Base-by-base conservation (phyloP, 331 rosid genomes). In the Pyrus hybrid region DNA sequence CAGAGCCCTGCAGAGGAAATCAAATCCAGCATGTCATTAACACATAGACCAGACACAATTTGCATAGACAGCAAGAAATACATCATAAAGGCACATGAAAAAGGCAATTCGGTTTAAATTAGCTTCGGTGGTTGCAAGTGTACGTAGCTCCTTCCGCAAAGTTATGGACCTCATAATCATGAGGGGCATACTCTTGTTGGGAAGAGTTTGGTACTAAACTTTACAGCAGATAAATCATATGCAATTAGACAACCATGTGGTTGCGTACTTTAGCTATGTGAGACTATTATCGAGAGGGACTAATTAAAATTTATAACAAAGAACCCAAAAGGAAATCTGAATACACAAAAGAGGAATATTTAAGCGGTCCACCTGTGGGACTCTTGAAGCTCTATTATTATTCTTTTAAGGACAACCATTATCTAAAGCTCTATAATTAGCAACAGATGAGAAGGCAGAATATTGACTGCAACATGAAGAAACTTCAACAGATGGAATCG, bases 1-100 rank as follows among this genome's bases (percentile, higher is more conserved):
- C 86, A 5, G 81, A 72, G 17, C 88, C 90, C 87, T 87, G 87
- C 71, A 80, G 6, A 28, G 61, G 49, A 49, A 18, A 71, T 13
- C 12, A 66, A 21, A 47, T 13, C 30, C 60, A 21, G 23, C 45
- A 22, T 32, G 37, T 5, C 16, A 10, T 1, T 17, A 17, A 5
- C 37, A 62, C 1, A 14, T 62, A 26, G 30, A 57, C 67, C 67
- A 57, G 25, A 33, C 7, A 54, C 25, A 16, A 35, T 63, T 33
- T 71, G 66, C 53, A 22, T 72, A 9, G 23, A 61, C 61, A 41
- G 35, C 56, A 65, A 37, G 70, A 57, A 35, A 23, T 41, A 37
- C 30, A 54, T 47, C 68, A 41, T 60, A 54, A 26, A 49, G 41
- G 41, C 13, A 71, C 58, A 32, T 25, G 22, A 5, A 73, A 74